Evolutionary conservation across 768 basidiomycete genomes (phyloP).

Genomic region (Boletellus ananiceps): DNA sequence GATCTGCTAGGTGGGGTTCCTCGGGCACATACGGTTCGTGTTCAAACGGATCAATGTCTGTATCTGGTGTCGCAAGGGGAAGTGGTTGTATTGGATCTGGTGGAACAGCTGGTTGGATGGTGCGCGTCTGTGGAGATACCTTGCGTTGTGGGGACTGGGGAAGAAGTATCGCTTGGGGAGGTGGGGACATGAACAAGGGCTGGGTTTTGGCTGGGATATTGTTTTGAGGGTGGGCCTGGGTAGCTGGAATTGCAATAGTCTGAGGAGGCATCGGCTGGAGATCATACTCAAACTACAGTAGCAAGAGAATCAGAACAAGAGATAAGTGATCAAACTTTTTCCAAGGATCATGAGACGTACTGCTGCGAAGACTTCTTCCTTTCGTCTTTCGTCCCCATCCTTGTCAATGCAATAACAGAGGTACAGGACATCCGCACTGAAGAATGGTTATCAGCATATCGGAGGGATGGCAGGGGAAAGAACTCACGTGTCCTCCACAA

Average conservation of each 20-base stretch:
- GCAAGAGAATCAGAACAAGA: slow-evolving; percentile 3
- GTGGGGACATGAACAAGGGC: slow-evolving; percentile 10
- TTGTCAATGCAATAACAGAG: slow-evolving; percentile 66
- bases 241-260: slow-evolving; percentile 1
- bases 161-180: slow-evolving; percentile 9
- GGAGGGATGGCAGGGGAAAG: not conserved
- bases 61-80: slow-evolving; percentile 21
- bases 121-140: slow-evolving; percentile 1
- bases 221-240: slow-evolving; percentile 10
- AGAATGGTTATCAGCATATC: not conserved
- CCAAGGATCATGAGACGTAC: slow-evolving; percentile 33
- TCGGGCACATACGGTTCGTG: slow-evolving; percentile 26
- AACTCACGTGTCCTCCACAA: slow-evolving; percentile 71
- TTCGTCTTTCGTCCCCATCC: slow-evolving; percentile 46
- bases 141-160: slow-evolving; percentile 6
- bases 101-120: slow-evolving; percentile 4
- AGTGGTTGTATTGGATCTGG: slow-evolving; percentile 14
- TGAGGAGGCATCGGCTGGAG: slow-evolving; percentile 18
- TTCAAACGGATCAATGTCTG: slow-evolving; percentile 33
- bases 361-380: slow-evolving; percentile 50
- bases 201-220: slow-evolving; percentile 6
- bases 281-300: slow-evolving; percentile 39
- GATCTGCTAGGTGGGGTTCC: slow-evolving; percentile 11
- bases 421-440: slow-evolving; percentile 60
- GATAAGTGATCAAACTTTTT: not conserved